phyloP scores from a whole-genome alignment of 1,284 basidiomycete genomes.

The Trametes sp. region DNA sequence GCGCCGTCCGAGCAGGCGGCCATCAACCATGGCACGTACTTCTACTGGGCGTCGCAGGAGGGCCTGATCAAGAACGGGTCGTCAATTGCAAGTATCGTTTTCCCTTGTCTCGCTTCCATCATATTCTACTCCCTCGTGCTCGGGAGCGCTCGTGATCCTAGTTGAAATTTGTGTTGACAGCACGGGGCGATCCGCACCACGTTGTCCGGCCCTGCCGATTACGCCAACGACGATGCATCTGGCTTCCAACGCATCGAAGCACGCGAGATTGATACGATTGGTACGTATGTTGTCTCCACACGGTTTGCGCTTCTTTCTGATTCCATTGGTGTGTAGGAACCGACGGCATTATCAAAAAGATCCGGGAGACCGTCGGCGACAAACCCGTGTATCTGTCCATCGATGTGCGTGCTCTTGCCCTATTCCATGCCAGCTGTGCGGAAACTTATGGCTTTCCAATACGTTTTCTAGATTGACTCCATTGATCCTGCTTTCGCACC shows the following conservation, averaged over 20 bases:
- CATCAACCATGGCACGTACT: constrained; percentile 81
- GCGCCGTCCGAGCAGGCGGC: constrained; percentile 71
- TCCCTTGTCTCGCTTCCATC: constrained; percentile 33
- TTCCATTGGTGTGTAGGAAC: constrained; percentile 50
- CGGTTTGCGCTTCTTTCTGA: too few relatives aligned
- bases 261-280: constrained; percentile 78
- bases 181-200: constrained; percentile 84
- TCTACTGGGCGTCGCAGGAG: constrained; percentile 80
- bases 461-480: constrained; percentile 68
- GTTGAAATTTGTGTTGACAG: constrained; percentile 61
- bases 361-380: constrained; percentile 72
- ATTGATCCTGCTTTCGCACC: constrained; percentile 83
- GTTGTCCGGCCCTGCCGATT: constrained; percentile 74
- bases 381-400: constrained; percentile 77
- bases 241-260: constrained; percentile 79
- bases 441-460: too few relatives aligned
- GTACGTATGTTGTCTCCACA: constrained; percentile 43
- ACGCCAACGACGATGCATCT: constrained; percentile 69
- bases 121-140: constrained; percentile 26
- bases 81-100: constrained; percentile 79
- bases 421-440: too few relatives aligned
- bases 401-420: constrained; percentile 54
- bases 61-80: constrained; percentile 78
- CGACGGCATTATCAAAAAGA: constrained; percentile 74
- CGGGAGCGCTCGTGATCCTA: constrained; percentile 67